Base-by-base conservation (phyloP, 2,329 filamentous ascomycete genomes). In the Apiospora phragmitis region DNA sequence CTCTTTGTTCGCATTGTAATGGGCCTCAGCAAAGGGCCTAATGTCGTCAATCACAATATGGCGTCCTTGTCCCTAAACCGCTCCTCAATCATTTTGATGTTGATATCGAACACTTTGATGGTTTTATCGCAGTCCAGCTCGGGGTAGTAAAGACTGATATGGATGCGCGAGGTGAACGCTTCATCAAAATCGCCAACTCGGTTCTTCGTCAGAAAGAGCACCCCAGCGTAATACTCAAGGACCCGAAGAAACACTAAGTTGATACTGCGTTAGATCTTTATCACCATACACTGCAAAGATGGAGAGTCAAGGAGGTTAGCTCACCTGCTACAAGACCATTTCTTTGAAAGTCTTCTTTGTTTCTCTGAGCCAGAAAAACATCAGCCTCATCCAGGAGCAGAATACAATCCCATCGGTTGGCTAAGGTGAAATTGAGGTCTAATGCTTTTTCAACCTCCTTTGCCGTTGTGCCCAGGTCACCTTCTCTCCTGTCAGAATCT, bases 171-270 rank as follows among this genome's bases (percentile, higher is more conserved):
- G 49, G 74, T 73, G 67, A 83, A 83, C 0, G 83, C 83, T 38
- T 82, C 81, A 68, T 85, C 83, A 24, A 85, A 79, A 1, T 76
- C 73, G 1, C 82, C 81, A 5, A 83, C 76, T 7, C 81, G 78
- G 71, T 84, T 85, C 9, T 82, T 84, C 0, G 83, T 85, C 8
- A 84, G 75, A 71, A 80, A 81, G 1, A 83, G 74, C 26, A 83
- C 79, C 0, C 82, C 82, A 0, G 73, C 65, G 43, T 81, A 82
- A 69, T 81, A 82, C 69, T 82, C 80, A 0, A 82, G 68, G 0
- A 80, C 76, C 0, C 79, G 75, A 7, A 82, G 72, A 62, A 82
- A 82, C 0, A 81, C 80, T 66, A 43, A 65, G 26, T 78, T 24
- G 4, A 62, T 3, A 8, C 32, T 29, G 62, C 16, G 32, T 51